phyloP scores from a whole-genome alignment of 768 basidiomycete species.

The Boletus subparvulus region DNA sequence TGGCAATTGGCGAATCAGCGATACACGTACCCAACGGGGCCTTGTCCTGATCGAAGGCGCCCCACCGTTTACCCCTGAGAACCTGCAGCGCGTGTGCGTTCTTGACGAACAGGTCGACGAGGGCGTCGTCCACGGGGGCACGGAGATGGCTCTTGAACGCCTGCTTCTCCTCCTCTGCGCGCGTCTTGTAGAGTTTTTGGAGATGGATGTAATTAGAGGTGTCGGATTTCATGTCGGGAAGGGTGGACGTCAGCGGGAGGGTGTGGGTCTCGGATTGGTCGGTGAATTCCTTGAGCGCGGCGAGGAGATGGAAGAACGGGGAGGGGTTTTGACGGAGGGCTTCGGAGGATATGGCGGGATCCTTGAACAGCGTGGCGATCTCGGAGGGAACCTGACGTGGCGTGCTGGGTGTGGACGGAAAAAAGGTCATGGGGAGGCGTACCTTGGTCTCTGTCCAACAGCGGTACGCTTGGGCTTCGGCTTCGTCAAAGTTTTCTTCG shows the following conservation, averaged over 20 bases:
- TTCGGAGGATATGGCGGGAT: conserved; percentile 49
- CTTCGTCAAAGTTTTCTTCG: conserved; percentile 98
- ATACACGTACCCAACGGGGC: conserved; percentile 45
- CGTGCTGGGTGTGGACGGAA: not conserved
- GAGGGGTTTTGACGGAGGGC: conserved; percentile 46
- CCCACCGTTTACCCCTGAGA: conserved; percentile 63
- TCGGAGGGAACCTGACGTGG: conserved; percentile 61
- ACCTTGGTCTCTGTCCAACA: conserved; percentile 63
- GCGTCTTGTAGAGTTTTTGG: conserved; percentile 80
- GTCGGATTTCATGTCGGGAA: conserved; percentile 96
- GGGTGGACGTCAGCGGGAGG: conserved; percentile 79
- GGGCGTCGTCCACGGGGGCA: conserved; percentile 46
- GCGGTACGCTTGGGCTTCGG: conserved; percentile 82
- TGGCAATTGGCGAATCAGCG: not conserved
- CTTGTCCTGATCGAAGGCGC: conserved; percentile 50
- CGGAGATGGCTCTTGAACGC: conserved; percentile 51
- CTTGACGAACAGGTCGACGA: conserved; percentile 74
- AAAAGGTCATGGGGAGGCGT: not conserved
- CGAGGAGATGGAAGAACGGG: conserved; percentile 78
- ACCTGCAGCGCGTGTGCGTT: conserved; percentile 75
- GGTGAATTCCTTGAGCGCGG: conserved; percentile 66
- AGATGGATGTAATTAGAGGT: conserved; percentile 81
- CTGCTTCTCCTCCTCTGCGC: conserved; percentile 68
- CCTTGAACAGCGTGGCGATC: conserved; percentile 59
- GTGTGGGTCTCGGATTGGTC: conserved; percentile 53